Base-by-base conservation (phyloP, 192 early-diverging fungal species). In the Thamnidium elegans region DNA sequence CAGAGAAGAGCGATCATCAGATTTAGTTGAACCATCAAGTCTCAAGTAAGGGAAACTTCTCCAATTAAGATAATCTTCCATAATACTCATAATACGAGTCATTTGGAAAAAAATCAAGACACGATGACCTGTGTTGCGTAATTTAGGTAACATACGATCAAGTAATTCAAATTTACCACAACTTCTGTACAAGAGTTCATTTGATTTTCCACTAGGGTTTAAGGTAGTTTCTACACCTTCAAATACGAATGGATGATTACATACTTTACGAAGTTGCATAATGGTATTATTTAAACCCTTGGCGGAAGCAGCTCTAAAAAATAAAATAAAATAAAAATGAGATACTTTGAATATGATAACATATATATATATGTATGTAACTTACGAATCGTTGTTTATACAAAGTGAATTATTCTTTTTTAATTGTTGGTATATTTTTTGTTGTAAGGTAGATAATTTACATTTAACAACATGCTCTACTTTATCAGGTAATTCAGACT, bases 221-320 rank as follows among this genome's bases (percentile, higher is more conserved):
- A 99, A 78, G 20, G 81, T 71, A 31, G 84, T 77, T 68, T 97
- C 95, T 0, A 99, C 95, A 64, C 93, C 91, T 52, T 90, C 88
- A 82, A 94, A 98, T 14, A 97, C 94, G 74, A 91, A 99, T 51
- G 97, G 97, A 78, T 99, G 97, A 78, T 98, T 99, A 75, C 92
- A 94, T 67, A 99, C 92, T 74, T 98, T 98, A 39, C 96, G 87
- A 53, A 99, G 86, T 73, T 99, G 95, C 97, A 99, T 96, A 52
- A 99, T 89, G 9, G 93, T 85, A 79, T 99, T 99, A 79, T 92
- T 96, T 56, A 99, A 76, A 11, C 90, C 88, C 59, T 87, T 91
- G 50, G 85, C 86, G 17, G 84, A 82, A 34, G 77, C 36, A 32
- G 32, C 55, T 30, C 17, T 56, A 36, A 32, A 45, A 60, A 7